Base-by-base conservation (phyloP, 2,329 filamentous ascomycete species). In the Botrytis fragariae region DNA sequence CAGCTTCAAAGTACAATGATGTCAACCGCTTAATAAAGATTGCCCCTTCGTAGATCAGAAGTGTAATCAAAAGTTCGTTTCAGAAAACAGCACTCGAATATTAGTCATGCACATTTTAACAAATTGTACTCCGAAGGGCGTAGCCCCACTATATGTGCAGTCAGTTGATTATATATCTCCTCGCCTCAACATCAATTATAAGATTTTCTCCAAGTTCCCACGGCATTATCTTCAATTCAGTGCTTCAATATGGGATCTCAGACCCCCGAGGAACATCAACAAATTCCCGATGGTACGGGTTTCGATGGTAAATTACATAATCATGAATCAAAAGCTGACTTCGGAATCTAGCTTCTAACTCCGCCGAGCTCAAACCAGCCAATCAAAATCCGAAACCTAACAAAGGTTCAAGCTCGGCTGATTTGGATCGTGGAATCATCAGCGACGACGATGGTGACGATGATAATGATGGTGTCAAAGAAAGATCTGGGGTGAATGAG, bases 401-500 rank as follows among this genome's bases (percentile, higher is more conserved):
- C 63, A 37, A 51, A 20, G 69, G 75, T 62, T 77, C 77, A 1
- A 69, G 37, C 60, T 77, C 74, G 59, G 76, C 77, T 0, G 78
- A 78, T 72, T 59, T 78, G 72, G 78, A 77, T 57, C 75, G 76
- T 54, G 77, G 78, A 14, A 63, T 78, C 44, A 54, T 78, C 54
- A 71, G 74, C n/a, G 69, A 76, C 18, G 76, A 74, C 42, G 75
- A 75, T 71, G 76, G 76, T 39, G 74, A 76, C 29, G 77, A 78
- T 61, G 74, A 76, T 42, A 74, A 75, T 35, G 75, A 78, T 61
- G 74, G 75, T 68, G 73, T 71, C 8, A 69, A 74, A 29, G 48
- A 74, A 63, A 73, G 65, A 75, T 25, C 75, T 69, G 62, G 71
- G 57, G 73, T 78, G 61, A 78, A 48, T 22, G 6, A 57, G 0